Conservation (phyloP, 225 moss, liverwort and hornwort species). For the Physcomitrellopsis africana region DNA sequence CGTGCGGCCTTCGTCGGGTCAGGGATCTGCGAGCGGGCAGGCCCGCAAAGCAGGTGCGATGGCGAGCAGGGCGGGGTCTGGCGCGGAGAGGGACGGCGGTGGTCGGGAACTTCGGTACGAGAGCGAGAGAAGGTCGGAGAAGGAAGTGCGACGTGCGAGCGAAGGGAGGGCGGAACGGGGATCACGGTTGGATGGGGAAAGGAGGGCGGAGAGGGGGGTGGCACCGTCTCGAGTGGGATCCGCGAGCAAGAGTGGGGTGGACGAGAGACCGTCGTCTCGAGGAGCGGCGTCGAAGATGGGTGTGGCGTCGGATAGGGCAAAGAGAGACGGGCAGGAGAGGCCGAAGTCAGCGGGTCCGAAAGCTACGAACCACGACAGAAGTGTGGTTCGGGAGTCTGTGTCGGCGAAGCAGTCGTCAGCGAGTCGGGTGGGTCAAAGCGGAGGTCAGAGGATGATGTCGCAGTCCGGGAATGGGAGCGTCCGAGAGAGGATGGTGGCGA, state of each 20-base stretch:
- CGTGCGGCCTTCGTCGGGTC: slow-evolving; percentile 32
- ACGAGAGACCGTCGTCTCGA: slow-evolving; percentile 25
- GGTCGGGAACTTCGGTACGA: slow-evolving; percentile 47
- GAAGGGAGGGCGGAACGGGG: slow-evolving; percentile 45
- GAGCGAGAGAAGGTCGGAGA: slow-evolving; percentile 38
- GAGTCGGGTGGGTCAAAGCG: slow-evolving; percentile 31
- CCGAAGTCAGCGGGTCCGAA: slow-evolving; percentile 39
- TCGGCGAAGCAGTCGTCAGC: slow-evolving; percentile 32
- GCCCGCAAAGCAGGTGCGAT: slow-evolving; percentile 40
- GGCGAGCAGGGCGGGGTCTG: slow-evolving; percentile 45
- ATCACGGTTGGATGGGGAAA: slow-evolving; percentile 34
- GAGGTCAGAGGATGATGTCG: slow-evolving; percentile 34
- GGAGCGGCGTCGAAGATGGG: slow-evolving; percentile 33
- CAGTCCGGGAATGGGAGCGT: slow-evolving; percentile 19
- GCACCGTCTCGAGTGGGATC: slow-evolving; percentile 34
- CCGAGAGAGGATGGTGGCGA: slow-evolving; percentile 47
- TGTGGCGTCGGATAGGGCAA: slow-evolving; percentile 29
- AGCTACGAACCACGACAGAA: slow-evolving; percentile 58
- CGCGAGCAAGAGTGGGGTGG: slow-evolving; percentile 31
- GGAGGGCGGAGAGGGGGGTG: slow-evolving; percentile 31
- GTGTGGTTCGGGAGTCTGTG: slow-evolving; percentile 28
- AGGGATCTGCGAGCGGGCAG: slow-evolving; percentile 32
- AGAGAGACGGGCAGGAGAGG: slow-evolving; percentile 39
- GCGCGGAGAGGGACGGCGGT: slow-evolving; percentile 40
- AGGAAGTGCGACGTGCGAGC: slow-evolving; percentile 23